These are phyloP conservation scores for Exophiala bonariae DNA, from an alignment of 2,329 filamentous ascomycete species.

Conservation along the genomic window DNA sequence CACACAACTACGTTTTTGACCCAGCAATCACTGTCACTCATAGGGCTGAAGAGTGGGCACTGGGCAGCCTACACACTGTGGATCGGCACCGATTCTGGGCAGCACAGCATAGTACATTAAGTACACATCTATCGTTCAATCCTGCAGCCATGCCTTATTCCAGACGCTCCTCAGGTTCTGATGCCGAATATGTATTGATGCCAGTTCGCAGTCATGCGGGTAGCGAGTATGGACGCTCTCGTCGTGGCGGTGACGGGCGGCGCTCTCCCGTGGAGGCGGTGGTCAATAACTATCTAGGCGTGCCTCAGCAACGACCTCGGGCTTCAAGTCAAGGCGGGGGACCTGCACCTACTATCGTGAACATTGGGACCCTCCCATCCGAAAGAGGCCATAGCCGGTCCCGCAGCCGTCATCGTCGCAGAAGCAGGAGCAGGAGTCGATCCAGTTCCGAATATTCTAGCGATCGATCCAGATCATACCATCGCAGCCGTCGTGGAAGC, in stretches of 20 bases:
- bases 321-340: slow-evolving; percentile 24
- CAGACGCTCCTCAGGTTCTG: slow-evolving; percentile 17
- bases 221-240: slow-evolving; percentile 20
- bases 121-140: background rate
- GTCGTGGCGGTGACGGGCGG: slow-evolving; percentile 8
- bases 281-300: slow-evolving; percentile 24
- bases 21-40: slow-evolving; percentile 1
- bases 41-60: slow-evolving; percentile 4
- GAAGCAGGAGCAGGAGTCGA: slow-evolving; percentile 10
- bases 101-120: no score
- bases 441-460: slow-evolving; percentile 15
- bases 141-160: slow-evolving; percentile 12
- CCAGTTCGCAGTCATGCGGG: slow-evolving; percentile 17
- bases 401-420: slow-evolving; percentile 15
- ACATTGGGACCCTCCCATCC: slow-evolving; percentile 17
- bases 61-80: background rate
- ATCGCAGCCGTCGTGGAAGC: slow-evolving; percentile 35
- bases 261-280: slow-evolving; percentile 15
- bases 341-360: slow-evolving; percentile 22
- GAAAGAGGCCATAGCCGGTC: slow-evolving; percentile 17
- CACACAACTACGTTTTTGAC: background rate
- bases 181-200: slow-evolving; percentile 24
- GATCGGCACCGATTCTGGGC: background rate
- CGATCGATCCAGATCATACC: slow-evolving; percentile 29
- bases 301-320: slow-evolving; percentile 22